phyloP scores from a whole-genome alignment of 2,329 filamentous ascomycete genomes.

The Aspergillus sp. region DNA sequence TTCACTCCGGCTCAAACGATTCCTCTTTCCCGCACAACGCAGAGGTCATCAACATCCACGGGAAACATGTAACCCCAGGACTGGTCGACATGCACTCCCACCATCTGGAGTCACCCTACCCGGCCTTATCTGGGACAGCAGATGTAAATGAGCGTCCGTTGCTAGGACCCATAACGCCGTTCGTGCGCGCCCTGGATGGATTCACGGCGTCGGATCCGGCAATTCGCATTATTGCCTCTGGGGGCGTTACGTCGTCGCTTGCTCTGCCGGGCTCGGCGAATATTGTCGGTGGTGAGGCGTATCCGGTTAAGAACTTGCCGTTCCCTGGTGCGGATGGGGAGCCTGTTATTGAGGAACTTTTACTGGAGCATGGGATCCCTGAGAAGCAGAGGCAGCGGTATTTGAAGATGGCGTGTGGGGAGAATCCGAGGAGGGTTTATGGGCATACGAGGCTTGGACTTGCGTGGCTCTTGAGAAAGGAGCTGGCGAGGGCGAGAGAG shows the following conservation, averaged over 20 bases:
- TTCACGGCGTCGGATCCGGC: slow-evolving; percentile 65
- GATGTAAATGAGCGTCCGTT: slow-evolving; percentile 65
- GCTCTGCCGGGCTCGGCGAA: slow-evolving; percentile 69
- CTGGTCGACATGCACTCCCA: slow-evolving; percentile 74
- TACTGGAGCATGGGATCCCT: slow-evolving; percentile 60
- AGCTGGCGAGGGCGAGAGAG: neutral
- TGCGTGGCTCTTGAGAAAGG: slow-evolving; percentile 63
- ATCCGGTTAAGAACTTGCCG: slow-evolving; percentile 68
- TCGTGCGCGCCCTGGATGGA: slow-evolving; percentile 65
- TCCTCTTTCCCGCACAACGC: neutral
- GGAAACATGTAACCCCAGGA: slow-evolving; percentile 56
- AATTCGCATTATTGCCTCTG: slow-evolving; percentile 68
- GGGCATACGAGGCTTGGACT: slow-evolving; percentile 66
- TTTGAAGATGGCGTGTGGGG: slow-evolving; percentile 76
- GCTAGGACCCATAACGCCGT: slow-evolving; percentile 58
- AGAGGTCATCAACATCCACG: slow-evolving; percentile 1
- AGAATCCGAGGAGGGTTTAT: slow-evolving; percentile 65
- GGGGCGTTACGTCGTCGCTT: slow-evolving; percentile 69
- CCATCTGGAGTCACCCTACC: slow-evolving; percentile 60
- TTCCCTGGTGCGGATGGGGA: slow-evolving; percentile 43
- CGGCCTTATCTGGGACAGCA: slow-evolving; percentile 52
- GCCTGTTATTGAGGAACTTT: slow-evolving; percentile 63
- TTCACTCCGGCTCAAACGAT: neutral
- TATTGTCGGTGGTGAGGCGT: slow-evolving; percentile 72
- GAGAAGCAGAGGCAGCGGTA: slow-evolving; percentile 63